Base-by-base conservation (phyloP, 1,139 yeast genomes). In the Saccharomyces hybrid region DNA sequence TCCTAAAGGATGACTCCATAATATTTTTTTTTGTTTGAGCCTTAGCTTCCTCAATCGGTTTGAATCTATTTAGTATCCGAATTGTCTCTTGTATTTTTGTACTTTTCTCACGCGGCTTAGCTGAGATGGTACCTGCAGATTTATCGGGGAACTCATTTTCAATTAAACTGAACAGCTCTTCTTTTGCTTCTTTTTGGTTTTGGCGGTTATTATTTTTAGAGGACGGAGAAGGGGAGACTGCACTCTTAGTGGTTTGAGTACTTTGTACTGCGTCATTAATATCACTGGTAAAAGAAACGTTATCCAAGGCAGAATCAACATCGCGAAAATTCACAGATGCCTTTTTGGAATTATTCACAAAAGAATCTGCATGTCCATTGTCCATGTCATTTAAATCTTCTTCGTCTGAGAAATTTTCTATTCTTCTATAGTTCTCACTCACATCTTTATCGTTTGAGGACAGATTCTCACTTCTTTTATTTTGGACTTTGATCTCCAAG, bases 401-500 rank as follows among this genome's bases (percentile, higher is more conserved):
- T 7, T 61, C 61, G 5, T 61, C 64, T 9, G 65, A 60, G 49
- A 56, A 56, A 20, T 29, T 50, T 26, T 52, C 56, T 27, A 53
- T 56, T 32, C 59, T 55, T 32, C 56, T 54, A 11, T 59, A 55
- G 25, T 58, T 54, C 5, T 52, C 59, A 14, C 44, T 16, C 11
- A 16, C 13, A 16, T 53, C 57, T 5, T 47, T 53, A 9, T 34
- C 52, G n/a, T 23, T 44, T 41, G 49, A 53, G 14, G 53, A 27
- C 9, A 54, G 23, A 46, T 53, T 50, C 5, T 56, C 55, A 5
- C 59, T 47, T 28, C 55, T 53, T 46, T 60, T 61, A n/a, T 57
- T 58, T 47, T 59, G 59, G 11, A 61, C 64, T 50, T 54, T 61
- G 7, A 56, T 56, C 50, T 61, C 64, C 13, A 61, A 48, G 2